A percentile compares a stretch with the other conserved stretches of the same genome.
Evolutionary conservation across 768 basidiomycete species (phyloP).

Genomic region (Crucibulum laeve): DNA sequence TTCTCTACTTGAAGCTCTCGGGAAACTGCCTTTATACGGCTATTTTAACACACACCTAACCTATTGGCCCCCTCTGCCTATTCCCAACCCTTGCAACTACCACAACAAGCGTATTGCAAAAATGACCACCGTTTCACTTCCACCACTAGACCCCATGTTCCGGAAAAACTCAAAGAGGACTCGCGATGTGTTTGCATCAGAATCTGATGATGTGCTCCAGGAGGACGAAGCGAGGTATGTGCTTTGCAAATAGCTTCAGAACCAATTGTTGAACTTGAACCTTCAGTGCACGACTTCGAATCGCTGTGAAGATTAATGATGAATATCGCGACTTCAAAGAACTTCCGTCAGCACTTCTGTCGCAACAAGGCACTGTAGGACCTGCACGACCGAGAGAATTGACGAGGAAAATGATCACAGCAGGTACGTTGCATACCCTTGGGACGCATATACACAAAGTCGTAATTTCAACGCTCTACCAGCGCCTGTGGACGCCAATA

Average conservation of each 20-base stretch:
- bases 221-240: slow-evolving; percentile 73
- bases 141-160: slow-evolving; percentile 64
- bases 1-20: too few relatives aligned
- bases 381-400: slow-evolving; percentile 68
- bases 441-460: neutral
- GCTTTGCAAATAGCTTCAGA: neutral
- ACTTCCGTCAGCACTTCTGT: slow-evolving; percentile 74
- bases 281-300: slow-evolving; percentile 59
- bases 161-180: slow-evolving; percentile 67
- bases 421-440: slow-evolving; percentile 34
- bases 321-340: slow-evolving; percentile 87
- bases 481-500: slow-evolving; percentile 40
- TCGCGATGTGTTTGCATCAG: slow-evolving; percentile 62
- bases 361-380: slow-evolving; percentile 78
- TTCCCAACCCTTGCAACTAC: slow-evolving; percentile 4
- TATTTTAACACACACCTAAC: neutral
- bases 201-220: slow-evolving; percentile 50
- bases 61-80: too few relatives aligned
- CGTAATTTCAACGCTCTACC: slow-evolving; percentile 7
- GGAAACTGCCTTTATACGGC: neutral
- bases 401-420: slow-evolving; percentile 70
- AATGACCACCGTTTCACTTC: slow-evolving; percentile 48
- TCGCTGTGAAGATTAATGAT: slow-evolving; percentile 83
- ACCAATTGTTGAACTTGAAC: neutral
- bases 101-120: too few relatives aligned